Percentiles rank a stretch among this genome's conserved stretches.
Conservation (phyloP, 2,329 filamentous ascomycete genomes). For the Aureobasidium sp. region DNA sequence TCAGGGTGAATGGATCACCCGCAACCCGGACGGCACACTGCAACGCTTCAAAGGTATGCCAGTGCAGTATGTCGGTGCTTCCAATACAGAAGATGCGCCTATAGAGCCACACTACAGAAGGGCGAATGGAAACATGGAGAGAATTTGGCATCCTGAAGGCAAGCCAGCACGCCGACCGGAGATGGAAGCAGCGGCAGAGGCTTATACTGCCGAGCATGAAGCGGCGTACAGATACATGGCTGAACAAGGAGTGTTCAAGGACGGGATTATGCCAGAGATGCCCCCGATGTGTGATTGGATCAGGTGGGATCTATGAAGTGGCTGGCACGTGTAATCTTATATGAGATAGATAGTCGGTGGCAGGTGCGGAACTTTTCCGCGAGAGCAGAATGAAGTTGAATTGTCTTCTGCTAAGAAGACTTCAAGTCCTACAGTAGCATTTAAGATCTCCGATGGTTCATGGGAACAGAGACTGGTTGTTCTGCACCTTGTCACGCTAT, state of each 20-base stretch:
- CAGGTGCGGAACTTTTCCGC: conserved; percentile 2
- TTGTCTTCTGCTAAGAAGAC: too few relatives aligned
- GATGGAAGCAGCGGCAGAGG: conserved; percentile 52
- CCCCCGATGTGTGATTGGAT: conserved; percentile 70
- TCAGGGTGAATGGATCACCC: conserved; percentile 9
- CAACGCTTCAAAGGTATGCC: conserved; percentile 4
- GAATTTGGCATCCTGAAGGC: conserved; percentile 68
- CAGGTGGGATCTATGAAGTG: conserved; percentile 62
- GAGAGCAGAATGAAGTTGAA: background rate
- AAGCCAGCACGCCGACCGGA: conserved; percentile 49
- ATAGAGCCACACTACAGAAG: conserved; percentile 1
- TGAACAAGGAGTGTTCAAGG: conserved; percentile 60
- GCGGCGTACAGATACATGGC: conserved; percentile 59
- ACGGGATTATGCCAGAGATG: conserved; percentile 65
- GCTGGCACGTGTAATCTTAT: background rate
- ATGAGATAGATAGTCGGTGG: background rate
- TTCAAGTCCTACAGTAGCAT: too few relatives aligned
- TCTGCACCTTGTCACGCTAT: background rate
- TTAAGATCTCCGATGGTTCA: too few relatives aligned
- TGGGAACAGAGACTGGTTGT: too few relatives aligned
- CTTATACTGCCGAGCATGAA: conserved; percentile 54
- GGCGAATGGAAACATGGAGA: conserved; percentile 50
- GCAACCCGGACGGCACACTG: background rate
- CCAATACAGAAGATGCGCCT: background rate
- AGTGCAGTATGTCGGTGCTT: background rate